These are phyloP conservation scores for Heterobasidion occidentale DNA, from an alignment of 1,284 basidiomycete genomes.

Conservation along the genomic window DNA sequence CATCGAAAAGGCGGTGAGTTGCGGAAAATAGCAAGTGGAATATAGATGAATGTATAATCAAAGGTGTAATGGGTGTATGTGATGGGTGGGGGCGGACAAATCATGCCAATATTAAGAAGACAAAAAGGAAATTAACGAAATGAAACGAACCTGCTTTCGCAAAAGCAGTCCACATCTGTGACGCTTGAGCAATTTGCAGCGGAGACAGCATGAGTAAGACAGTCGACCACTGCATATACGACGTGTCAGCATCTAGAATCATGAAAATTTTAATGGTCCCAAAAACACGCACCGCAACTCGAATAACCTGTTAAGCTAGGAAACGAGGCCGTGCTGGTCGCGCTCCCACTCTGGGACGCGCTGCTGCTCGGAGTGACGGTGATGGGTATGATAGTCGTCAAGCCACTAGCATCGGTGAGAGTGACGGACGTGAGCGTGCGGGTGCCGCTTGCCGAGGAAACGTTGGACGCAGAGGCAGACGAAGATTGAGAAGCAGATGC, in stretches of 20 bases:
- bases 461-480: background rate
- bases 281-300: constrained; percentile 9
- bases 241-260: background rate
- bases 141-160: constrained; percentile 4
- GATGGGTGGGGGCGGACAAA: background rate
- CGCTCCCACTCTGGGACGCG: background rate
- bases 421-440: constrained; percentile 7
- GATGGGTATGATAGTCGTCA: constrained; percentile 11
- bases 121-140: background rate
- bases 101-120: background rate
- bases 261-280: too few relatives aligned
- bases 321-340: constrained; percentile 6
- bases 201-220: constrained; percentile 7
- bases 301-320: constrained; percentile 6
- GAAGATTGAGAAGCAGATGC: background rate
- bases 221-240: constrained; percentile 7
- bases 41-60: too few relatives aligned
- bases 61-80: too few relatives aligned
- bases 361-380: constrained; percentile 7
- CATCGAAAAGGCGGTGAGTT: background rate
- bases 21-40: too few relatives aligned
- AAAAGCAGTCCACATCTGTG: constrained; percentile 11
- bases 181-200: constrained; percentile 10
- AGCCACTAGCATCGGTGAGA: constrained; percentile 10
- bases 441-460: background rate